Evolutionary conservation across 495 filamentous ascomycete genomes (phyloP).

Genomic region (Sphaerosporella brunnea): DNA sequence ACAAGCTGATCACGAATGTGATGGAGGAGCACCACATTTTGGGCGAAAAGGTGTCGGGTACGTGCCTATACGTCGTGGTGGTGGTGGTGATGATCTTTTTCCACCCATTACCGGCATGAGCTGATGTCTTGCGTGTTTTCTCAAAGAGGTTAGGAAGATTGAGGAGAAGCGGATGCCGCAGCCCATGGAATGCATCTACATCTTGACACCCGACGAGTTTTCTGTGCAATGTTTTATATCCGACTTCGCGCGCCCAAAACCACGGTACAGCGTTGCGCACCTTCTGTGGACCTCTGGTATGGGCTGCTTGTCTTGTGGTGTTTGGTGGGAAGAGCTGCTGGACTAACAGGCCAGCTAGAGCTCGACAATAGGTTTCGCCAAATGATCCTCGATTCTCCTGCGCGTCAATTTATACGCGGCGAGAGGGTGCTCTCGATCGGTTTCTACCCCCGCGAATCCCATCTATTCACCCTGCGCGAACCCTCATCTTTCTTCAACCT

Average conservation of each 20-base stretch:
- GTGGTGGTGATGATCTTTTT: conserved; percentile 16
- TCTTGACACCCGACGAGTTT: conserved; percentile 66
- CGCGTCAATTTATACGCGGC: conserved; percentile 52
- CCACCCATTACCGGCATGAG: too few relatives aligned
- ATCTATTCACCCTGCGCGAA: conserved; percentile 76
- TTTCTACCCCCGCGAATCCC: conserved; percentile 80
- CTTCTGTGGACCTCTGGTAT: conserved; percentile 73
- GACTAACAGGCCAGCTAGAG: conserved; percentile 19
- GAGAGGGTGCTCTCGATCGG: conserved; percentile 64
- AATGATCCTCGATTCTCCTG: conserved; percentile 29
- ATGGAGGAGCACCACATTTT: conserved; percentile 89
- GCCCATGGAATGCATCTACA: conserved; percentile 82
- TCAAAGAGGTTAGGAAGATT: conserved; percentile 72
- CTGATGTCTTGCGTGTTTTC: too few relatives aligned
- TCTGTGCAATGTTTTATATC: conserved; percentile 86
- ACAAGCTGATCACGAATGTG: conserved; percentile 67
- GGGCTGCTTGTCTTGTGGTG: conserved; percentile 23
- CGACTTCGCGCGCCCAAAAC: conserved; percentile 60
- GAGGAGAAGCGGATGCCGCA: conserved; percentile 66
- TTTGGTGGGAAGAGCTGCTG: background rate
- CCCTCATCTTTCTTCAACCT: conserved; percentile 87
- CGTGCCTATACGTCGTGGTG: conserved; percentile 22
- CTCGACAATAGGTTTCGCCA: conserved; percentile 19
- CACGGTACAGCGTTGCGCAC: conserved; percentile 45
- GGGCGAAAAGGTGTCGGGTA: conserved; percentile 79